phyloP scores from a whole-genome alignment of 306 rosid species.

The Acacia confusa region DNA sequence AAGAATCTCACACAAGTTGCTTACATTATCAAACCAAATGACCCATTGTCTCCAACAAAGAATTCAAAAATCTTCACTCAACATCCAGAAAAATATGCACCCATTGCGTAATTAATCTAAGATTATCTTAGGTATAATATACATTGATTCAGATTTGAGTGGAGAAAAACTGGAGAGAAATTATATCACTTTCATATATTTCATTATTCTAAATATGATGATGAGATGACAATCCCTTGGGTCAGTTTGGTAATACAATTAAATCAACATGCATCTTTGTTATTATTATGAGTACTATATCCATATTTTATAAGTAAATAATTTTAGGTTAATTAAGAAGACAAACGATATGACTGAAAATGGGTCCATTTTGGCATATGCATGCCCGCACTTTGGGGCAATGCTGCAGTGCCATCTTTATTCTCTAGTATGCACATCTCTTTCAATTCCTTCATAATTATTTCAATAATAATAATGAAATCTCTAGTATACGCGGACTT shows the following conservation, averaged over 20 bases:
- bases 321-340: not conserved
- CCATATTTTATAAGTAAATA: too few relatives aligned
- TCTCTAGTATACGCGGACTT: not conserved
- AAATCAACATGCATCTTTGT: not conserved
- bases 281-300: not conserved
- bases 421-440: not conserved
- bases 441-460: not conserved
- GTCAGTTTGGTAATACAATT: too few relatives aligned
- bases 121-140: not conserved
- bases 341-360: not conserved
- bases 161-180: not conserved
- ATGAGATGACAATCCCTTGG: not conserved
- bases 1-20: not conserved
- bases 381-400: not conserved
- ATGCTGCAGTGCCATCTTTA: not conserved
- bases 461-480: not conserved
- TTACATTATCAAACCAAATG: not conserved
- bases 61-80: not conserved
- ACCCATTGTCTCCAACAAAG: not conserved
- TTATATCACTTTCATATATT: not conserved
- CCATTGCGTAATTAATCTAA: too few relatives aligned
- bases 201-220: not conserved
- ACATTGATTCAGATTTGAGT: not conserved
- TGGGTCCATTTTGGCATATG: not conserved
- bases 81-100: not conserved